Evolutionary conservation across 768 basidiomycete species (phyloP), one percentile per base, ranked within the genome.

Genomic region (Paxillus involutus): DNA sequence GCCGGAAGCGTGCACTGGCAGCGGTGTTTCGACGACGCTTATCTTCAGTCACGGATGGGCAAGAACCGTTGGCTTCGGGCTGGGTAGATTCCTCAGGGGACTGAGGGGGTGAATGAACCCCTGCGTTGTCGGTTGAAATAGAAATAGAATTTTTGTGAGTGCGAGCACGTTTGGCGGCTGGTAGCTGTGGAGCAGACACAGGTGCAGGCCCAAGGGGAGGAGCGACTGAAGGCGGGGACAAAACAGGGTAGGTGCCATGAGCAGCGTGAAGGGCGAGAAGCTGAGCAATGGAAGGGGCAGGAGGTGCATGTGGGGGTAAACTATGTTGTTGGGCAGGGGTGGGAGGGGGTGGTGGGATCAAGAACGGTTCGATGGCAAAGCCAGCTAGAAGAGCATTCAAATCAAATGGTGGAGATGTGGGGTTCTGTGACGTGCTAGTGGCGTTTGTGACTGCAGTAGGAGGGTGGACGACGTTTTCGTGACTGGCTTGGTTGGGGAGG

Each of bases 1-100:
- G 72, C 55, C 94, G 82, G 80, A 97, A 97, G 8, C 94, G 89
- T 32, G 94, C 94, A 49, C 89, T 92, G 0, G 94, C 94, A 1
- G 91, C 91, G 0, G 94, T 97, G 69, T 97, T 97, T 44, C 94
- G 77, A 53, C 93, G 81, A n/a, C 94, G 86, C 68, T 96, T 96
- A 72, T 96, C 94, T 71, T 96, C 94, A 0, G 86, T 71, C 6
- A 86, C 75, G 7, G 80, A 80, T 3, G 84, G 19, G 0, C 73
- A 49, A 7, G 68, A 68, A 35, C 48, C 19, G 21, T 5, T 19
- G 39, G 47, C 1, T 26, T 63, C 60, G 26, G 46, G 44, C 40
- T 50, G 35, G 1, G 13, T 35, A 8, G 60, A 24, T 44, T 71
- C 69, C 24, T 73, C 69, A 44, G 64, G 62, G 17, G 70, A 66